These are phyloP conservation scores for Crepidotus variabilis DNA, from an alignment of 768 basidiomycete species.

Conservation along the genomic window DNA sequence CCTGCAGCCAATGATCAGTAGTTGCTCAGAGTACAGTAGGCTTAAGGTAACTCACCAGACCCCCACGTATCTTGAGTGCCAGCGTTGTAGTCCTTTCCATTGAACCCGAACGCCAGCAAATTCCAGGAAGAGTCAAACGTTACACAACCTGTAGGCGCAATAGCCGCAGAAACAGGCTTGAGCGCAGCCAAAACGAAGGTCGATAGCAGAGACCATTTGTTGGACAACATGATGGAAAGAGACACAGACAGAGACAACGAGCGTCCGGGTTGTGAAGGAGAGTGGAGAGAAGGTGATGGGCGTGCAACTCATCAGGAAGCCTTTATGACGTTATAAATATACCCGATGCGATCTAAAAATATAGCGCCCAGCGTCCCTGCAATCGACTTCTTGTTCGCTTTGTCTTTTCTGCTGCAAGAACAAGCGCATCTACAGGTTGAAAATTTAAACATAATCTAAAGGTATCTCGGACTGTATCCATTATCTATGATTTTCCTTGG, in stretches of 20 bases:
- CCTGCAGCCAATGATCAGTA: constrained; percentile 27
- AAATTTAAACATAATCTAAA: no score
- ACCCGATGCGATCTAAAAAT: not conserved
- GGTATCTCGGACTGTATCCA: no score
- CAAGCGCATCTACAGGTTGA: no score
- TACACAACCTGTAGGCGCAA: constrained; percentile 48
- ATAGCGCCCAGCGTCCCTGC: not conserved
- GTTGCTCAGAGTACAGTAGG: constrained; percentile 27
- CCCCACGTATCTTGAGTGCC: constrained; percentile 71
- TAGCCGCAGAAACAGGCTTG: constrained; percentile 12
- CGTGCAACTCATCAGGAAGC: not conserved
- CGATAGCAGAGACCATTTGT: not conserved
- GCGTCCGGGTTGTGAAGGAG: not conserved
- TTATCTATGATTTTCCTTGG: no score
- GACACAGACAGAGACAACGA: not conserved
- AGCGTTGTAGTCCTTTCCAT: constrained; percentile 80
- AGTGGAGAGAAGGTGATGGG: not conserved
- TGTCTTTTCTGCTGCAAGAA: no score
- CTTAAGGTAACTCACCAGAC: constrained; percentile 22
- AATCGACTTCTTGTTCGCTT: no score
- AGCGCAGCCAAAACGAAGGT: not conserved
- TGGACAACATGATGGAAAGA: not conserved
- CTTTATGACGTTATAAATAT: not conserved
- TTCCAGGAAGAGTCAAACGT: constrained; percentile 82
- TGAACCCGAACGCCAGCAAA: constrained; percentile 81